These are phyloP conservation scores for Lojkania enalia DNA, from an alignment of 2,329 filamentous ascomycete genomes.

Conservation along the genomic window DNA sequence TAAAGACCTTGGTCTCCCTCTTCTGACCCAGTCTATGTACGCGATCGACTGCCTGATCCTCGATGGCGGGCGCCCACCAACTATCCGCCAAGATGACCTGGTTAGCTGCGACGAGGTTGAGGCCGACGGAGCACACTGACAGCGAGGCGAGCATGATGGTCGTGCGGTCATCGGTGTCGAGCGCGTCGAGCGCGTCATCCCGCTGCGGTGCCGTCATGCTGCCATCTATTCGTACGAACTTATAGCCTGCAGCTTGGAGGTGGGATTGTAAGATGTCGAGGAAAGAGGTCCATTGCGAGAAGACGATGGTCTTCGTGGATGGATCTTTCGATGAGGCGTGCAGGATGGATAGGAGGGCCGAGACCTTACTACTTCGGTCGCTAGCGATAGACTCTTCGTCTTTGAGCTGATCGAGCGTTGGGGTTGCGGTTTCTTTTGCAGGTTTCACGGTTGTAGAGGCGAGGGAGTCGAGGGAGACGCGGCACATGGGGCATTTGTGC, in stretches of 20 bases:
- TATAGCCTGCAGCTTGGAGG: conserved; percentile 62
- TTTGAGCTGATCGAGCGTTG: conserved; percentile 43
- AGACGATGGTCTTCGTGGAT: conserved; percentile 70
- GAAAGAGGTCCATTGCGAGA: conserved; percentile 78
- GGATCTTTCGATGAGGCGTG: conserved; percentile 66
- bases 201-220: conserved; percentile 71
- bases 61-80: conserved; percentile 91
- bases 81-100: conserved; percentile 82
- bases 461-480: conserved; percentile 61
- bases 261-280: conserved; percentile 72
- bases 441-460: conserved; percentile 65
- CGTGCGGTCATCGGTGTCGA: conserved; percentile 68
- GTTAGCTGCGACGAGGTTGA: conserved; percentile 84
- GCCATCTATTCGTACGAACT: conserved; percentile 76
- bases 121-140: conserved; percentile 78
- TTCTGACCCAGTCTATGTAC: conserved; percentile 86
- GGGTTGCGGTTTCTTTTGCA: conserved; percentile 54
- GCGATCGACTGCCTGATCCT: conserved; percentile 87
- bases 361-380: conserved; percentile 76
- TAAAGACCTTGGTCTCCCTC: conserved; percentile 75
- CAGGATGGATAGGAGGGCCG: conserved; percentile 75
- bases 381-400: conserved; percentile 58
- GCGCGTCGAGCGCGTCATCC: conserved; percentile 69
- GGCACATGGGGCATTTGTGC: conserved; percentile 83
- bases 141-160: conserved; percentile 81